Evolutionary conservation across 2,329 filamentous ascomycete genomes (phyloP).

Genomic region (Gaeumannomyces tritici): DNA sequence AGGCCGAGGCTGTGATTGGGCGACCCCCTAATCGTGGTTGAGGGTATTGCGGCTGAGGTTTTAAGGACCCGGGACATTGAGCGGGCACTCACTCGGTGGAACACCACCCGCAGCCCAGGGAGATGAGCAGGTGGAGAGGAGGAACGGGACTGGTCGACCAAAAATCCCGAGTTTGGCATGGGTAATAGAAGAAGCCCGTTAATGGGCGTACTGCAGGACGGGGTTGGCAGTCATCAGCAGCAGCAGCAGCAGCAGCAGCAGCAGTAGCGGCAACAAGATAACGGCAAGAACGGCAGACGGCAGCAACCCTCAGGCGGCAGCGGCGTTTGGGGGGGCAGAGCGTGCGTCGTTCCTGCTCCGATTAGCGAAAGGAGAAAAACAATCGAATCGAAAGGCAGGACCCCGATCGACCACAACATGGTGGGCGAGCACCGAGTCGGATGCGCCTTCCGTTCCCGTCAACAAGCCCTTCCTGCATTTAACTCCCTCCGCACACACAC

Average conservation of each 20-base stretch:
- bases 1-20: neutral
- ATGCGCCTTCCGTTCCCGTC: neutral
- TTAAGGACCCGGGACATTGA: neutral
- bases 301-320: neutral
- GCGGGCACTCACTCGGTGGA: too few species aligned
- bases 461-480: neutral
- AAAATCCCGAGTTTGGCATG: too few species aligned
- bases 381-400: neutral
- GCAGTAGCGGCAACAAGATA: neutral
- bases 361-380: neutral
- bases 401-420: too few species aligned
- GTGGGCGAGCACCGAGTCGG: too few species aligned
- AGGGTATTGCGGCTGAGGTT: neutral
- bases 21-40: neutral
- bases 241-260: neutral
- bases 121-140: too few species aligned
- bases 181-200: too few species aligned
- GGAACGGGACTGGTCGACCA: too few species aligned
- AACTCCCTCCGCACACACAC: too few species aligned
- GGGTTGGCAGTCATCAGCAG: too few species aligned
- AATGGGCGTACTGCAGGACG: too few species aligned
- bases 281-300: too few species aligned
- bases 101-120: too few species aligned
- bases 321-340: neutral
- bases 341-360: neutral